Conservation (phyloP, 2,329 filamentous ascomycete species). For the Alternaria postmessia region DNA sequence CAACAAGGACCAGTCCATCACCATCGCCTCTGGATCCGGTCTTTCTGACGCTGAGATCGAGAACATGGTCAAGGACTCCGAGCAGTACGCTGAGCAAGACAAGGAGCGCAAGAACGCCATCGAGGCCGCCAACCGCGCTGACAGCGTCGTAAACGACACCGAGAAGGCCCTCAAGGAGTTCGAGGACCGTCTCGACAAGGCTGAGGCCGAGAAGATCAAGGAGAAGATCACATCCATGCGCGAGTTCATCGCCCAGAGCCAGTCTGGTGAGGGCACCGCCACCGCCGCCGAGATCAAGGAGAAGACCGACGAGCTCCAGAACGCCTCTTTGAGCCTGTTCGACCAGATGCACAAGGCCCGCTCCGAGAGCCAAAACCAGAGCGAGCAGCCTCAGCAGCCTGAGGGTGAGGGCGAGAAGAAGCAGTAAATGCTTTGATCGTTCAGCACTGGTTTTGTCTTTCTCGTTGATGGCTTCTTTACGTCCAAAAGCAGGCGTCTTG, state of each 20-base stretch:
- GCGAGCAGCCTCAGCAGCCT: constrained; percentile 54
- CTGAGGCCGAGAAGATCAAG: constrained; percentile 88
- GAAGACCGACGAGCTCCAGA: constrained; percentile 98
- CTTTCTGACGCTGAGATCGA: constrained; percentile 94
- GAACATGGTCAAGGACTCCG: constrained; percentile 96
- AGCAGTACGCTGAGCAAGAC: constrained; percentile 93
- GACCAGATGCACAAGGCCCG: constrained; percentile 99
- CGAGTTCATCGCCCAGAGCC: constrained; percentile 92
- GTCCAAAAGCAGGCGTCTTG: constrained; percentile 51
- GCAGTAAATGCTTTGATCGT: constrained; percentile 55
- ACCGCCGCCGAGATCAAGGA: constrained; percentile 95
- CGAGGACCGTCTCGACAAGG: constrained; percentile 94
- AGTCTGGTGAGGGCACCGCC: constrained; percentile 85
- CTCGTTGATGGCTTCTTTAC: constrained; percentile 30
- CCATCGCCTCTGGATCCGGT: constrained; percentile 96
- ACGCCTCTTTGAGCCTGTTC: constrained; percentile 93
- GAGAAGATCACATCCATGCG: constrained; percentile 90
- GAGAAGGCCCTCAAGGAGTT: constrained; percentile 98
- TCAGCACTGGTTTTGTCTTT: constrained; percentile 31
- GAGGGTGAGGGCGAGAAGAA: constrained; percentile 76
- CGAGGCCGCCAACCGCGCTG: constrained; percentile 95
- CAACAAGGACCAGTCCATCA: constrained; percentile 99
- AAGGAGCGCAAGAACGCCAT: constrained; percentile 97
- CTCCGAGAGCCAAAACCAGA: constrained; percentile 62
- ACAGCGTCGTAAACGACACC: constrained; percentile 95